Conservation (phyloP, 306 rosid species). For the Cicer judaicum region DNA sequence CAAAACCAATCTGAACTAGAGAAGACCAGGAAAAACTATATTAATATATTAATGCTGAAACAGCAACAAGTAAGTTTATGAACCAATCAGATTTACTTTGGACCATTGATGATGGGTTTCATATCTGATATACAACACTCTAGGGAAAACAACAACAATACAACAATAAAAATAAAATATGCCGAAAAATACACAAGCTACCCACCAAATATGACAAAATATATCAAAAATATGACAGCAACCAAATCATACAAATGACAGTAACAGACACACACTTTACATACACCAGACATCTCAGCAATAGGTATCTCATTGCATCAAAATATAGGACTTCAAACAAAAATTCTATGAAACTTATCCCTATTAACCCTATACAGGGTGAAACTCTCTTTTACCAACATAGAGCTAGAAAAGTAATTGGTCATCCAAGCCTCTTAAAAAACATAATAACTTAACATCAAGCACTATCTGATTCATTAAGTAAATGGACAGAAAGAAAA, state of each 20-base stretch:
- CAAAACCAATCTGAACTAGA: neutral
- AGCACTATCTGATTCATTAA: too few species aligned
- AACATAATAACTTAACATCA: too few species aligned
- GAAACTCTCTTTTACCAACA: too few species aligned
- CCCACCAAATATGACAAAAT: neutral
- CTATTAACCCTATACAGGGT: neutral
- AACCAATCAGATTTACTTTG: constrained; percentile 11
- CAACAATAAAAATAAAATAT: too few species aligned
- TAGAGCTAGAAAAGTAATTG: too few species aligned
- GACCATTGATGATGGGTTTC: neutral
- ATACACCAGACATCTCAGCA: neutral
- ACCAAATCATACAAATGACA: neutral
- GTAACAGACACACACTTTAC: neutral
- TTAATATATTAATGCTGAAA: constrained; percentile 4
- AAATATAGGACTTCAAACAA: neutral
- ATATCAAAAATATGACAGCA: neutral
- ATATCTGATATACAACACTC: neutral
- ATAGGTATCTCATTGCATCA: neutral
- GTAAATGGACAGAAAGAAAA: neutral
- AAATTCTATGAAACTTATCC: constrained; percentile 1
- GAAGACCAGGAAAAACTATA: too few species aligned
- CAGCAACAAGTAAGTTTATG: constrained; percentile 7
- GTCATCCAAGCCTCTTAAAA: too few species aligned
- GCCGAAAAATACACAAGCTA: neutral
- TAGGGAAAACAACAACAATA: neutral